Percentiles rank a stretch among this genome's conserved stretches.
Evolutionary conservation across 208 protist genomes (phyloP).

Genomic region (Trypanosoma congolense): DNA sequence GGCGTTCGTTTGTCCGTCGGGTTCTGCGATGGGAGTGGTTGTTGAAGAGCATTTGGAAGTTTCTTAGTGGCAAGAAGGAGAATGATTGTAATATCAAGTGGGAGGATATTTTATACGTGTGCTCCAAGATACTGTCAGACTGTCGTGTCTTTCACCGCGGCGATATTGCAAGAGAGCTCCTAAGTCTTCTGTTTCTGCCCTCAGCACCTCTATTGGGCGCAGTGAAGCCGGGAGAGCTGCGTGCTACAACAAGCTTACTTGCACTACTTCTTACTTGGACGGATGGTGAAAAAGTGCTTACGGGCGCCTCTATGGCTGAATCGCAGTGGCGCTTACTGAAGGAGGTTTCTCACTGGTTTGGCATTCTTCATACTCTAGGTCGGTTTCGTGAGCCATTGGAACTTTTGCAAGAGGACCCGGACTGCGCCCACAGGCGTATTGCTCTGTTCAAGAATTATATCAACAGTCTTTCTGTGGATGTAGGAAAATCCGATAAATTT

Average conservation of each 20-base stretch:
- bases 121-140: conserved; percentile 6
- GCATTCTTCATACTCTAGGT: conserved; percentile 3
- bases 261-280: conserved; percentile 4
- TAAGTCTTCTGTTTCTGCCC: conserved; percentile 24
- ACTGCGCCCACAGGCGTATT: conserved; percentile 1
- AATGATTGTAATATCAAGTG: not conserved
- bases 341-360: conserved; percentile 19
- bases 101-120: conserved; percentile 12
- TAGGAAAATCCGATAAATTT: not conserved
- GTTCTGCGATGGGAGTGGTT: conserved; percentile 26
- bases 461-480: conserved; percentile 1
- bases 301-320: not conserved
- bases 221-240: too few species aligned
- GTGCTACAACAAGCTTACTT: conserved; percentile 1
- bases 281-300: not conserved
- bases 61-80: not conserved
- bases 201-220: conserved; percentile 15
- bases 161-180: conserved; percentile 25
- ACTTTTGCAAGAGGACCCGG: not conserved
- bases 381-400: conserved; percentile 3
- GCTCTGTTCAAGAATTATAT: conserved; percentile 10
- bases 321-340: conserved; percentile 12
- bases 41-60: conserved; percentile 15
- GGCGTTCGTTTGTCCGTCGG: conserved; percentile 11
- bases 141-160: conserved; percentile 23